Evolutionary conservation across 2,329 filamentous ascomycete species (phyloP), one percentile per base, ranked within the genome.

Genomic region (Trichocomaceae sp.): DNA sequence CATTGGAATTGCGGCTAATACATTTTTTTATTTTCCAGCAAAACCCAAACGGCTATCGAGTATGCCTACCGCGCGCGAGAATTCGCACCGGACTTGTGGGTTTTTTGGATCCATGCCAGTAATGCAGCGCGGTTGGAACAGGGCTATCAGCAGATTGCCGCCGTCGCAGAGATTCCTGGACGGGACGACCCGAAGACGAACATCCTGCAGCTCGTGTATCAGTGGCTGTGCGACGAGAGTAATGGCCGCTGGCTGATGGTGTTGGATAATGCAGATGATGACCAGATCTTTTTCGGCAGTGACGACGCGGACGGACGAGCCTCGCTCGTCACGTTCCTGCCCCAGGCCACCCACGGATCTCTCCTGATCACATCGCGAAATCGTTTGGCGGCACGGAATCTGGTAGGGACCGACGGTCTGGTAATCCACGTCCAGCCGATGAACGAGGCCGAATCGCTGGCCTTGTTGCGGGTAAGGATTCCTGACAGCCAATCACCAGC

Each of bases 41-140:
- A 71, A 57, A 66, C 69, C 17, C 65, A 70, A 61, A 62, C 69
- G 44, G 66, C 68, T 10, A 73, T 75, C 49, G 62, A 73, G 61
- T 72, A 72, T 50, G 62, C 64, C 0, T 64, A 74, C 54, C 61
- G 58, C 39, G 58, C 63, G 13, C 60, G 59, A 56, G 57, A 65
- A 26, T 66, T 59, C 10, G 61, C 64, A 0, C 39, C 23, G 2
- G 33, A 63, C 10, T 67, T 59, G 15, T 69, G 61, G 61, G 60
- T 73, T 17, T 72, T 73, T 54, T 76, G 67, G 72, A 60, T 74
- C 5, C 61, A 74, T 56, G 66, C 68, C 2, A 68, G 64, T 50
- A 69, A 66, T 49, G 58, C 58, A 0, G 59, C 64, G 37, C 61
- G 68, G 5, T 69, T 72, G 41, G 64, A 73, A 55, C 62, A 72